A percentile compares a stretch with the other conserved stretches of the same genome.
These are phyloP conservation scores for Chlorella sp. DNA, from an alignment of 139 green algal species.

Conservation along the genomic window DNA sequence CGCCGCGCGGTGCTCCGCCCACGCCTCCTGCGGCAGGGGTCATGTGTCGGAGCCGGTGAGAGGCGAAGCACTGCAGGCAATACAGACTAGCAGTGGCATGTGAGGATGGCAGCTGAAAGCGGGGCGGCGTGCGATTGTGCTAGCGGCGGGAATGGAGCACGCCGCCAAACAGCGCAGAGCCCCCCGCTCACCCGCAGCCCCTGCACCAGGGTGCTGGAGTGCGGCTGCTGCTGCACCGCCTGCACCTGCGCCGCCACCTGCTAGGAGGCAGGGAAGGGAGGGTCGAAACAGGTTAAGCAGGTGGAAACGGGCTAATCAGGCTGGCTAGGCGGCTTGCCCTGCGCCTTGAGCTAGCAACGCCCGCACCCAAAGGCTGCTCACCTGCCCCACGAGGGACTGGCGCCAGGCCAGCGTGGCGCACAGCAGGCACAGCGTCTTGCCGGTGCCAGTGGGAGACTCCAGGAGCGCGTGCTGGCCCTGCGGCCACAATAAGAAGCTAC, in stretches of 20 bases:
- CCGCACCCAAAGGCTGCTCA: not conserved
- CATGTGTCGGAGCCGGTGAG: too few species aligned
- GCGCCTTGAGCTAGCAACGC: not conserved
- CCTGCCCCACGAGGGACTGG: conserved; percentile 33
- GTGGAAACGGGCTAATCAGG: too few species aligned
- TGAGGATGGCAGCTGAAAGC: too few species aligned
- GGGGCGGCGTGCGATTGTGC: too few species aligned
- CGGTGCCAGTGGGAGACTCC: conserved; percentile 95
- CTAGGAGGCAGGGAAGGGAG: not conserved
- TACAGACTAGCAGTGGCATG: not conserved
- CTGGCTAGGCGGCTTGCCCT: not conserved
- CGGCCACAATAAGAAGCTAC: not conserved
- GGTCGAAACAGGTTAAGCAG: not conserved
- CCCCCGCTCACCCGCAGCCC: conserved; percentile 32
- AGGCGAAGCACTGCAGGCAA: not conserved
- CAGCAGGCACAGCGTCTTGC: conserved; percentile 98
- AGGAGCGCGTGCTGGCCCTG: conserved; percentile 88
- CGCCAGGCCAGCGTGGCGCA: conserved; percentile 93
- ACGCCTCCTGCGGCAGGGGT: conserved; percentile 37
- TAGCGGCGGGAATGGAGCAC: not conserved
- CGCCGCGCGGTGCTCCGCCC: conserved; percentile 37
- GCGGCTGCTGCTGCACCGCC: conserved; percentile 8
- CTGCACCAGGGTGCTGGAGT: conserved; percentile 42
- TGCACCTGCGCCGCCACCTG: conserved; percentile 1
- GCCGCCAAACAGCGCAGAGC: too few species aligned